Evolutionary conservation across 495 filamentous ascomycete species (phyloP).

Genomic region (Terfezia boudieri): DNA sequence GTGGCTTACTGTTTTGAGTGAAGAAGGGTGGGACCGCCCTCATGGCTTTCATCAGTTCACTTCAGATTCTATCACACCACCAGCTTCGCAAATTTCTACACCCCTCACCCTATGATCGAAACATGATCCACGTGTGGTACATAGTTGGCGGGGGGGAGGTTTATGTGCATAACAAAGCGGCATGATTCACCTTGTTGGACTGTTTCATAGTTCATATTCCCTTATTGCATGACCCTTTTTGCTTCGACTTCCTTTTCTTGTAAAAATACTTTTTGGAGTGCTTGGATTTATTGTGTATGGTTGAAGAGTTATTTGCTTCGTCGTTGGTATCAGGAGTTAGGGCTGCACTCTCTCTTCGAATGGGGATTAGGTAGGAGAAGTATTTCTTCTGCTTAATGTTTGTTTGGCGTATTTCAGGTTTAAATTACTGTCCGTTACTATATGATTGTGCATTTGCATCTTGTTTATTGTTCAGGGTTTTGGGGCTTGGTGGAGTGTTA

Average conservation of each 20-base stretch:
- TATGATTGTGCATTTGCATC: neutral
- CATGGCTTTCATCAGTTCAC: neutral
- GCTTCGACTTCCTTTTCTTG: neutral
- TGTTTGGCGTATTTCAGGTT: neutral
- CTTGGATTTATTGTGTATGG: neutral
- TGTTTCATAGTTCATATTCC: neutral
- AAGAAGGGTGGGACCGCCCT: slow-evolving; percentile 29
- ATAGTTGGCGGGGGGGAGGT: neutral
- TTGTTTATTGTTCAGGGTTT: neutral
- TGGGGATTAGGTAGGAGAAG: neutral
- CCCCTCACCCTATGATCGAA: neutral
- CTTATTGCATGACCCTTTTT: neutral
- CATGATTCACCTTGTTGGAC: neutral
- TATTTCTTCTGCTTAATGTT: neutral
- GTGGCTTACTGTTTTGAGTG: slow-evolving; percentile 68
- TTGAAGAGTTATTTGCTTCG: neutral
- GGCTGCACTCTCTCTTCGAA: neutral
- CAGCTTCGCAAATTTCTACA: neutral
- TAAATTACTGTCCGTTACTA: neutral
- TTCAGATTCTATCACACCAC: neutral
- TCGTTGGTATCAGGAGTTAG: neutral
- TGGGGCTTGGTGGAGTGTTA: neutral
- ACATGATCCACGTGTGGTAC: neutral
- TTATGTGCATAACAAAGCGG: neutral
- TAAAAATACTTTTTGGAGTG: neutral